A percentile compares a stretch with the other conserved stretches of the same genome.
These are phyloP conservation scores for Candida quercuum DNA, from an alignment of 805 yeast genomes.

Conservation along the genomic window DNA sequence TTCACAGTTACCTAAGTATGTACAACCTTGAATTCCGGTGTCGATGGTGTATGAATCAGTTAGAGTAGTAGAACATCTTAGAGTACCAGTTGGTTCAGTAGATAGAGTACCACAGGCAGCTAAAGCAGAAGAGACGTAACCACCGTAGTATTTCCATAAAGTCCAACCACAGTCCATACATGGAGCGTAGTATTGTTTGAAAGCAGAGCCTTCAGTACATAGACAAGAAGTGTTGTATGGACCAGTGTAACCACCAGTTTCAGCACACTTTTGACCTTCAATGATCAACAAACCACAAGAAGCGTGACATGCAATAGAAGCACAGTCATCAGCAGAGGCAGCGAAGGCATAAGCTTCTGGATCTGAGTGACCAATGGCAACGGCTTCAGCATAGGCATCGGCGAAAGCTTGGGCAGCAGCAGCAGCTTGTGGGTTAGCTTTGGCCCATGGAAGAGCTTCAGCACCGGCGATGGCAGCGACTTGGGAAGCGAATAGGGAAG, in stretches of 20 bases:
- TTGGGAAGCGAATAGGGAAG: neutral
- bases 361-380: conserved; percentile 12
- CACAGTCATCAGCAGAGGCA: conserved; percentile 17
- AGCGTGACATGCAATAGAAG: conserved; percentile 26
- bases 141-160: conserved; percentile 27
- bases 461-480: neutral
- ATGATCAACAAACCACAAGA: conserved; percentile 27
- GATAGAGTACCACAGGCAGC: conserved; percentile 20
- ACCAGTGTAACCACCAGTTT: conserved; percentile 9
- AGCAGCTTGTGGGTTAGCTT: conserved; percentile 5
- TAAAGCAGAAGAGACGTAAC: conserved; percentile 21
- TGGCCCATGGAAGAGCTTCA: conserved; percentile 5
- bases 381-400: conserved; percentile 10
- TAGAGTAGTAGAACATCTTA: conserved; percentile 19
- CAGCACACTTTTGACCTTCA: conserved; percentile 25
- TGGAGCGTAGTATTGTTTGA: conserved; percentile 13
- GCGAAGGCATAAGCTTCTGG: conserved; percentile 22
- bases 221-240: conserved; percentile 16
- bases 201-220: conserved; percentile 15
- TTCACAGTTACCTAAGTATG: conserved; percentile 5
- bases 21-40: conserved; percentile 5
- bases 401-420: conserved; percentile 5
- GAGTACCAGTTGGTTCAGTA: conserved; percentile 28
- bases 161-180: conserved; percentile 34
- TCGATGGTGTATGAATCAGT: conserved; percentile 6